These are phyloP conservation scores for Cymbopogon citratus DNA, from an alignment of 176 grass and related monocot species.

Conservation along the genomic window DNA sequence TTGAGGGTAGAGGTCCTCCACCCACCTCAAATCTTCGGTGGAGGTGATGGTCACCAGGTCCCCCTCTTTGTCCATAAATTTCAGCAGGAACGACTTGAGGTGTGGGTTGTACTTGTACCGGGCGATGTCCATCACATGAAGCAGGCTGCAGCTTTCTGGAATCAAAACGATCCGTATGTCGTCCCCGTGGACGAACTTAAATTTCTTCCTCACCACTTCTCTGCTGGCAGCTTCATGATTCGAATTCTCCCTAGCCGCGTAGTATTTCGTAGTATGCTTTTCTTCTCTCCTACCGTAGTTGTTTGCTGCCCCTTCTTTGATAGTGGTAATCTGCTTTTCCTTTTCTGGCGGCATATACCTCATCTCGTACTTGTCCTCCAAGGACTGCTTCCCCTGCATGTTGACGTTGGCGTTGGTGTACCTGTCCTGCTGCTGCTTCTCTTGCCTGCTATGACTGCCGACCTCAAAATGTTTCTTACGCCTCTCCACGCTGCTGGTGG, in stretches of 20 bases:
- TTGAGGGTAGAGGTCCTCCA: constrained; percentile 56
- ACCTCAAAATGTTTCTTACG: constrained; percentile 28
- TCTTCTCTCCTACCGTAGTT: neutral
- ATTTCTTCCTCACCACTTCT: constrained; percentile 27
- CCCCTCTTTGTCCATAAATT: constrained; percentile 68
- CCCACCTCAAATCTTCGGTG: constrained; percentile 69
- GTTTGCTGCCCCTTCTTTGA: neutral
- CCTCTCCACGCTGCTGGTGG: neutral
- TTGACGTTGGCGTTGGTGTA: neutral
- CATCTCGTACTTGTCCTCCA: neutral
- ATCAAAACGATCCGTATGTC: constrained; percentile 70
- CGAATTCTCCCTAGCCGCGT: constrained; percentile 13
- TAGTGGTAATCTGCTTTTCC: constrained; percentile 1
- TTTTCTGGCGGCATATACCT: constrained; percentile 19
- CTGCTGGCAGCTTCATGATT: constrained; percentile 14
- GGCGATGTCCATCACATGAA: constrained; percentile 50
- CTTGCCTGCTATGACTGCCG: neutral
- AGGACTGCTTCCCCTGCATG: constrained; percentile 2
- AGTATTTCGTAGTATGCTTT: constrained; percentile 33
- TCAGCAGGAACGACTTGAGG: constrained; percentile 53
- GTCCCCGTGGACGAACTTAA: constrained; percentile 64
- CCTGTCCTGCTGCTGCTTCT: neutral
- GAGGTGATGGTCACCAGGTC: constrained; percentile 88
- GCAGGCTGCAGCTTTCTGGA: constrained; percentile 51
- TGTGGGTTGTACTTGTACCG: constrained; percentile 58